Base-by-base conservation (phyloP, 768 basidiomycete species). In the Tulasnella sp. region DNA sequence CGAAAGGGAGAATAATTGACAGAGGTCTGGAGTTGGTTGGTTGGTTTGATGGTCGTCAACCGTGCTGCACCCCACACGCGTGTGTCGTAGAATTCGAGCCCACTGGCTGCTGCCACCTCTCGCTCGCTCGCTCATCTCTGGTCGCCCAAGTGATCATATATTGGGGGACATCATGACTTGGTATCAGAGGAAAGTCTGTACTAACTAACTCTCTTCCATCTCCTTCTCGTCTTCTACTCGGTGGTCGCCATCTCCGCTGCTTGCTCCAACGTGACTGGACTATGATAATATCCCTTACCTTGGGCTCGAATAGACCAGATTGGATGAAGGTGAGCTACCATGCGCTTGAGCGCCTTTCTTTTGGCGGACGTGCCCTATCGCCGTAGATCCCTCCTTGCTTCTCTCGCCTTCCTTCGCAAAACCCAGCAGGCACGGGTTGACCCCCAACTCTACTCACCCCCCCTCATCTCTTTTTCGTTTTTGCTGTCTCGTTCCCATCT, bases 281-380 rank as follows among this genome's bases (percentile, higher is more conserved):
- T 29, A 67, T 67, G 61, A 67, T 67, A 67, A 67, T 67, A 67
- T 67, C 61, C 61, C 61, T 67, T 67, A 67, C 61, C 61, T 67
- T 67, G 61, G 61, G 61, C 61, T 67, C 61, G 61, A 67, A 67
- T 67, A 67, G 61, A 67, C 61, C 61, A 67, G 61, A 67, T 26
- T 67, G 61, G 61, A 67, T 67, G 61, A 67, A 67, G 61, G 61
- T 67, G 61, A 67, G 61, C 61, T 29, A 7, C 23, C 32, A 35
- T 26, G 61, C 61, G n/a, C 26, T 29, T 67, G 61, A 23, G 61
- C 61, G 61, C 29, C 61, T 67, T 26, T 67, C 61, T 67, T 29
- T 67, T 67, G 15, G 61, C 32, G 29, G 61, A 35, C 29, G 61
- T 67, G 61, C 61, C 61, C 61, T 67, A 67, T 67, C 61, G 61